Conservation (phyloP, 2,329 filamentous ascomycete species). For the Lachnellula occidentalis region DNA sequence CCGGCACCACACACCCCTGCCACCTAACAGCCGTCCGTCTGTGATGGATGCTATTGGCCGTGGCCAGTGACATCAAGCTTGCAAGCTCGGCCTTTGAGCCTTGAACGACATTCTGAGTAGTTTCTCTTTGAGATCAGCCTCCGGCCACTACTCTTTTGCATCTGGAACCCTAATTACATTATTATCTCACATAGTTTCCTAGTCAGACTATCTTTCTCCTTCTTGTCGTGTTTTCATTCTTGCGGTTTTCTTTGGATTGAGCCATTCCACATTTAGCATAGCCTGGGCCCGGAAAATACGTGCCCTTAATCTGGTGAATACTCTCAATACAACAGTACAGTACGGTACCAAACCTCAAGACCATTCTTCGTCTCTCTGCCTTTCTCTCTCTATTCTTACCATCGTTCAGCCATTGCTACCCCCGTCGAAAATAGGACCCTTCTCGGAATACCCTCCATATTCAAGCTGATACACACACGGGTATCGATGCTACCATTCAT, state of each 20-base stretch:
- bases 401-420: not conserved
- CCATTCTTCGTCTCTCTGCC: not conserved
- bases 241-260: not conserved
- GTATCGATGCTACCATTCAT: conserved; percentile 20
- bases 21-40: not conserved
- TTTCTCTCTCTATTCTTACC: not conserved
- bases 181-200: conserved; percentile 7
- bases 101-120: conserved; percentile 12
- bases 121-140: conserved; percentile 29
- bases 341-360: not conserved
- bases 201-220: conserved; percentile 16
- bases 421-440: not conserved
- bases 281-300: too few relatives aligned
- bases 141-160: conserved; percentile 20
- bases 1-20: too few relatives aligned
- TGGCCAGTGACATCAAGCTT: conserved; percentile 30
- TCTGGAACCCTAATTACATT: conserved; percentile 16
- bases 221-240: not conserved
- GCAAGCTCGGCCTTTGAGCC: conserved; percentile 4
- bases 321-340: too few relatives aligned
- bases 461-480: conserved; percentile 14
- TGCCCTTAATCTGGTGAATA: too few relatives aligned
- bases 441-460: conserved; percentile 2
- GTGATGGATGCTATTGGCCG: conserved; percentile 3
- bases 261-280: too few relatives aligned